phyloP scores from a whole-genome alignment of 2,329 filamentous ascomycete species.

The Lachnellula cervina region DNA sequence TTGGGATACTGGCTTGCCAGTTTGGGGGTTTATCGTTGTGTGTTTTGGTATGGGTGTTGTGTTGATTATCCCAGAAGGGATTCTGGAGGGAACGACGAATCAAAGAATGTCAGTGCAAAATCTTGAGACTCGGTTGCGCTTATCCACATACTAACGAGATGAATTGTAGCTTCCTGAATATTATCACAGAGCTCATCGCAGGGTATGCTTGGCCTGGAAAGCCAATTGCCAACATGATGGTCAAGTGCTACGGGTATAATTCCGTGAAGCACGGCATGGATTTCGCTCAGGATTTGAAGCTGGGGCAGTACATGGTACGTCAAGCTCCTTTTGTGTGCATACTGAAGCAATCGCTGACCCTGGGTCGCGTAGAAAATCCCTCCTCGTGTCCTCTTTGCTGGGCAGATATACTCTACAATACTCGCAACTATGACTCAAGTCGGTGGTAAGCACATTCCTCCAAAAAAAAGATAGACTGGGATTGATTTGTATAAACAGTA shows the following conservation, averaged over 20 bases:
- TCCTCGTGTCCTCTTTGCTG: slow-evolving; percentile 30
- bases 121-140: background rate
- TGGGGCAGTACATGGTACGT: slow-evolving; percentile 60
- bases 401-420: slow-evolving; percentile 33
- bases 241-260: slow-evolving; percentile 68
- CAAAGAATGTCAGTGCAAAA: slow-evolving; percentile 11
- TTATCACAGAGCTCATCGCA: slow-evolving; percentile 67
- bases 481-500: background rate
- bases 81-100: slow-evolving; percentile 65
- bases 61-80: slow-evolving; percentile 62
- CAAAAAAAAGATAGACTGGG: slow-evolving; percentile 5
- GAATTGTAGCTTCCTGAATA: slow-evolving; percentile 50
- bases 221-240: slow-evolving; percentile 70
- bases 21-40: slow-evolving; percentile 14
- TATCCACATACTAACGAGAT: background rate
- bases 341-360: background rate
- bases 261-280: slow-evolving; percentile 43
- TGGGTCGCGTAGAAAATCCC: slow-evolving; percentile 7
- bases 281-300: slow-evolving; percentile 38
- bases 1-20: slow-evolving; percentile 10
- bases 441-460: slow-evolving; percentile 23
- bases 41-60: slow-evolving; percentile 37
- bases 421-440: slow-evolving; percentile 32
- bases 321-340: background rate
- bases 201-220: slow-evolving; percentile 64